Evolutionary conservation across 2,329 filamentous ascomycete species (phyloP), one percentile per base, ranked within the genome.

Genomic region (Phialophora tarda): DNA sequence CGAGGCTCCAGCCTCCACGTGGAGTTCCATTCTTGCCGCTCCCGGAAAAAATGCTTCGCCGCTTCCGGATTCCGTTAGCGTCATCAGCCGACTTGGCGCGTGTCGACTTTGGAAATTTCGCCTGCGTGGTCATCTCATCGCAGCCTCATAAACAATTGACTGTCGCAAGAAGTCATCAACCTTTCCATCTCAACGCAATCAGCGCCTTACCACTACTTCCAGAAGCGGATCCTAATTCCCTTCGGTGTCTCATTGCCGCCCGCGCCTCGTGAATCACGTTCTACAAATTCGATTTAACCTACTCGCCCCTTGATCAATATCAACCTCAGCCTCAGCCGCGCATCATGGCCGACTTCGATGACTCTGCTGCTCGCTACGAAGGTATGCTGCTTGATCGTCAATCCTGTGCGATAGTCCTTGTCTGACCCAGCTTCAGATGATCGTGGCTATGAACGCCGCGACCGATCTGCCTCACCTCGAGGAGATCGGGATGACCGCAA

Each of bases 401-500:
- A 53, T 5, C 2, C 6, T 44, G 38, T 64, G 30, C 59, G 21
- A 58, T 21, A 62, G 8, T 2, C 17, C 6, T 23, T n/a, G 26
- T 69, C 69, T 66, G 41, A 59, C 72, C 44, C 57, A 28, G 34
- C 61, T 32, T 17, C 69, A 80, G 84, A 89, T 74, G 87, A 89
- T 74, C 82, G 83, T 77, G 85, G 86, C 73, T 89, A 88, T 77
- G 84, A 86, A 69, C 87, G 88, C 75, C 87, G 88, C 75, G 87
- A 89, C 71, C 85, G 88, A 76, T 88, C 86, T 77, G 85, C 87
- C 73, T 90, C 88, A 71, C 88, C 88, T 74, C 85, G 85, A 75
- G 85, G 85, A 73, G 84, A 86, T 74, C 79, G 81, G 64, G 80
- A 78, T 69, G 82, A 84, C 70, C 83, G 87, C 72, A 83, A 85